These are phyloP conservation scores for Lactifluus piperatus DNA, from an alignment of 768 basidiomycete species.

Conservation along the genomic window DNA sequence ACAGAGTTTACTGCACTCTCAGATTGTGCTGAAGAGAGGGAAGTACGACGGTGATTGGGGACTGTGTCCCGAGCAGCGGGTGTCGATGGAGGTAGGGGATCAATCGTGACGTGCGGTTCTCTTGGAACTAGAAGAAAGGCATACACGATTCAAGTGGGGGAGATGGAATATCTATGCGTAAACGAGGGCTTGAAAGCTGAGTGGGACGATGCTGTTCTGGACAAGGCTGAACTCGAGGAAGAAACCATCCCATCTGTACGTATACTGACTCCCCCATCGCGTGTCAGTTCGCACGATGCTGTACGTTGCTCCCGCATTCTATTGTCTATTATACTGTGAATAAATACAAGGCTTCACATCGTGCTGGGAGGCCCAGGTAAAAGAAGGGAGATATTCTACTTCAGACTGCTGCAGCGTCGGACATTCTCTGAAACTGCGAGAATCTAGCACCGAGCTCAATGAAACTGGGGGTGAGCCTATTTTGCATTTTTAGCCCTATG, in stretches of 20 bases:
- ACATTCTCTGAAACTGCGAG: not conserved
- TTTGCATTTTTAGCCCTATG: not conserved
- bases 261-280: conserved; percentile 1
- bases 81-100: conserved; percentile 22
- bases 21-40: conserved; percentile 15
- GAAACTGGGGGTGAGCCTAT: not conserved
- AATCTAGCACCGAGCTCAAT: not conserved
- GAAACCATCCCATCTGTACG: not conserved
- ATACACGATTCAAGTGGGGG: conserved; percentile 16
- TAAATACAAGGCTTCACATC: not conserved
- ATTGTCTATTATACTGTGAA: conserved; percentile 1
- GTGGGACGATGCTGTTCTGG: conserved; percentile 1
- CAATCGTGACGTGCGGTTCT: conserved; percentile 22
- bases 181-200: conserved; percentile 7
- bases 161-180: conserved; percentile 18
- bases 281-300: conserved; percentile 19
- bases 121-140: conserved; percentile 14
- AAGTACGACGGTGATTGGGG: conserved; percentile 16
- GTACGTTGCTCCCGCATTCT: not conserved
- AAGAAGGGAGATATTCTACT: not conserved
- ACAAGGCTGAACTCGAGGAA: conserved; percentile 11
- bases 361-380: not conserved
- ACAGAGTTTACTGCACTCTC: conserved; percentile 12
- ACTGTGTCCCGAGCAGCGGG: conserved; percentile 21
- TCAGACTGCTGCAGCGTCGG: not conserved